These are phyloP conservation scores for Cryptosporidium canis DNA, from an alignment of 169 alveolate genomes.

Conservation along the genomic window DNA sequence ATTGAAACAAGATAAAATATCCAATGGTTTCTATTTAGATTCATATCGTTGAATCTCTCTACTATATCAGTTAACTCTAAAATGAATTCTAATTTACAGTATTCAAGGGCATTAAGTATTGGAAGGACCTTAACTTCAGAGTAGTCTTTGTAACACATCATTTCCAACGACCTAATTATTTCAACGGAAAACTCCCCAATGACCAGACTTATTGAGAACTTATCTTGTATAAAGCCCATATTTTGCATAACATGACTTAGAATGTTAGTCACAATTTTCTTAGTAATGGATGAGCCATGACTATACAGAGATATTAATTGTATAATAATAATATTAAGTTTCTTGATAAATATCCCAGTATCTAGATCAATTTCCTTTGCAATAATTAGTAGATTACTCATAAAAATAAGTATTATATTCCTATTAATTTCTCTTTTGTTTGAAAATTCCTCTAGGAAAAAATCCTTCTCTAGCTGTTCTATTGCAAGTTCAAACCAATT, in stretches of 20 bases:
- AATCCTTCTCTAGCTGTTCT: neutral
- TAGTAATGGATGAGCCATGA: neutral
- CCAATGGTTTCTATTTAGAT: constrained; percentile 26
- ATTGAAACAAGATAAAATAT: constrained; percentile 11
- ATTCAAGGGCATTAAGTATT: neutral
- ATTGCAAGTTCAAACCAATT: constrained; percentile 6
- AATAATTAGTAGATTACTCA: constrained; percentile 13
- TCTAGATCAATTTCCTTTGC: neutral
- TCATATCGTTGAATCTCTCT: constrained; percentile 10
- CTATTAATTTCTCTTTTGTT: neutral
- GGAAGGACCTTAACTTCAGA: neutral
- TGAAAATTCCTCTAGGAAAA: neutral
- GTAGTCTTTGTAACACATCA: neutral
- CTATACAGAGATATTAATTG: neutral
- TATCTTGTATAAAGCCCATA: neutral
- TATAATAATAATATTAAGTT: neutral
- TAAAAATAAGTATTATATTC: neutral
- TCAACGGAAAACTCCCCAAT: constrained; percentile 9
- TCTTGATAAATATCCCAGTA: neutral
- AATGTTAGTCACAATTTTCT: neutral
- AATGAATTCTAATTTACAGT: constrained; percentile 5
- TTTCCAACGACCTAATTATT: constrained; percentile 26
- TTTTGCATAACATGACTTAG: neutral
- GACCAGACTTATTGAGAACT: neutral
- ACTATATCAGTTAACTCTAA: constrained; percentile 3